Conservation (phyloP, 2,329 filamentous ascomycete genomes). For the Cercospora sojina region DNA sequence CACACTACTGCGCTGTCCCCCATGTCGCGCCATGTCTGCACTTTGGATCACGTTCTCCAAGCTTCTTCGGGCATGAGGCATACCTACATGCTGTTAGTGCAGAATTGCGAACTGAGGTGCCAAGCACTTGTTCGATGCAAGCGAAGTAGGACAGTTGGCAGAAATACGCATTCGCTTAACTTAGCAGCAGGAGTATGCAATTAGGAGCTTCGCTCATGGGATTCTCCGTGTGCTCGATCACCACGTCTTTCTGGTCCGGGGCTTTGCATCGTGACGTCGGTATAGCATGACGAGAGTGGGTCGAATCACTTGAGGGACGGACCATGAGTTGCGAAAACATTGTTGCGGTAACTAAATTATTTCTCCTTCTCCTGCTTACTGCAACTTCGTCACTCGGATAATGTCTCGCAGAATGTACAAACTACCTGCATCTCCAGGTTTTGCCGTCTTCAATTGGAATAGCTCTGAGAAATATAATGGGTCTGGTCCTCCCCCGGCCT, state of each 20-base stretch:
- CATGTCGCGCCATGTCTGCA: not conserved
- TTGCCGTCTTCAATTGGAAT: not conserved
- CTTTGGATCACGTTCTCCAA: not conserved
- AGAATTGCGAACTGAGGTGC: not conserved
- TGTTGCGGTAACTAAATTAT: not conserved
- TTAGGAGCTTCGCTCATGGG: not conserved
- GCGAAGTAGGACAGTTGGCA: not conserved
- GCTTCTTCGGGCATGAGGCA: not conserved
- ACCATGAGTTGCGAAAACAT: not conserved
- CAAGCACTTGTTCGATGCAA: not conserved
- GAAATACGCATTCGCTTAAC: not conserved
- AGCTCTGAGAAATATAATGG: constrained; percentile 7
- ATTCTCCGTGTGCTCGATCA: not conserved
- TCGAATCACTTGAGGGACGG: not conserved
- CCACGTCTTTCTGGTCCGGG: not conserved
- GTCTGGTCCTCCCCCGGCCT: not conserved
- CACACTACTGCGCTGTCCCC: not conserved
- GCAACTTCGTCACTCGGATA: constrained; percentile 5
- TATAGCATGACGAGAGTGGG: not conserved
- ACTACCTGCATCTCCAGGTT: not conserved
- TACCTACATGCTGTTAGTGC: not conserved
- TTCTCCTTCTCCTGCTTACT: not conserved
- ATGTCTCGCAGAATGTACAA: constrained; percentile 3
- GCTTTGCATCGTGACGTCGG: not conserved
- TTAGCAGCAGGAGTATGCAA: not conserved